A percentile compares a stretch with the other conserved stretches of the same genome.
Conservation (phyloP, 805 yeast genomes). For the Ogataea chonburiensis region DNA sequence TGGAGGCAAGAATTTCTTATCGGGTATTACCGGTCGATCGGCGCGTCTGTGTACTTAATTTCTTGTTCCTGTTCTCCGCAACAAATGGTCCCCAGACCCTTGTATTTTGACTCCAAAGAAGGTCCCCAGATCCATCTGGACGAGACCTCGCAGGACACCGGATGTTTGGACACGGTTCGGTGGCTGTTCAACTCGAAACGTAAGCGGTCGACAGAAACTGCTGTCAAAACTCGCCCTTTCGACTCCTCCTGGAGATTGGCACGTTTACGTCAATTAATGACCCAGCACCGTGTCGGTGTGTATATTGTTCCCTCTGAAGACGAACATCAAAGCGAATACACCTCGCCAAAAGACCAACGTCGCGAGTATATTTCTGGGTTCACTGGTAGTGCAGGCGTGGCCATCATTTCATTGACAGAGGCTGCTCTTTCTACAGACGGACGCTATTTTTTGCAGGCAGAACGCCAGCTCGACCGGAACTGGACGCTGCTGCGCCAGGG, state of each 20-base stretch:
- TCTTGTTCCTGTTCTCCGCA: constrained; percentile 3
- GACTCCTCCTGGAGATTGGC: constrained; percentile 38
- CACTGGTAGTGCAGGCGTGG: constrained; percentile 92
- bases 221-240: constrained; percentile 8
- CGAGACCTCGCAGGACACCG: constrained; percentile 3
- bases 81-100: constrained; percentile 14
- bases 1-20: constrained; percentile 1
- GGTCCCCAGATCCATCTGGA: constrained; percentile 3
- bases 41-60: neutral
- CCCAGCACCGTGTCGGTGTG: constrained; percentile 44
- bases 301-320: constrained; percentile 74
- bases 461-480: constrained; percentile 69
- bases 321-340: constrained; percentile 91
- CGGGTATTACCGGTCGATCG: constrained; percentile 5
- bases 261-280: constrained; percentile 46
- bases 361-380: constrained; percentile 83
- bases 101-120: constrained; percentile 15
- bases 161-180: constrained; percentile 1
- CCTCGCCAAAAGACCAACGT: constrained; percentile 76
- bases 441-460: constrained; percentile 89
- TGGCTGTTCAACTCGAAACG: neutral
- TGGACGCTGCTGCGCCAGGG: constrained; percentile 87
- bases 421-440: constrained; percentile 93
- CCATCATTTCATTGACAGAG: constrained; percentile 65
- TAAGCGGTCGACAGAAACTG: too few relatives aligned